These are phyloP conservation scores for Nigrospora sphaerica DNA, from an alignment of 2,329 filamentous ascomycete species.

Conservation along the genomic window DNA sequence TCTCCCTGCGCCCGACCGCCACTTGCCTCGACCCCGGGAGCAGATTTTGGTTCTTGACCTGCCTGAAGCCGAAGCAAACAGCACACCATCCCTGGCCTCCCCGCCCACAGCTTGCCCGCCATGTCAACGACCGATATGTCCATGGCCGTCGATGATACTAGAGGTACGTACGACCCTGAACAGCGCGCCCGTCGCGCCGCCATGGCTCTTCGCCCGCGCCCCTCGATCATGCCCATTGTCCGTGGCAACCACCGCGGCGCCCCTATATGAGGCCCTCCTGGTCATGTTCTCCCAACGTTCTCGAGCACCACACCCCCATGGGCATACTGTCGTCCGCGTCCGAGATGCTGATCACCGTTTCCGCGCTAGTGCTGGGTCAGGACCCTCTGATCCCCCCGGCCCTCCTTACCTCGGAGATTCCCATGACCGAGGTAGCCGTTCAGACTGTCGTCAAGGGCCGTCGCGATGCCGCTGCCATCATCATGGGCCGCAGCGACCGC, in stretches of 20 bases:
- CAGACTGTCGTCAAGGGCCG: conserved; percentile 66
- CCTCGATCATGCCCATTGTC: no score
- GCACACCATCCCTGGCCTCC: no score
- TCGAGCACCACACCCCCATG: no score
- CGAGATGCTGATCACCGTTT: conserved; percentile 16
- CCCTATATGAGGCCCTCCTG: no score
- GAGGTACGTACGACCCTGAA: conserved; percentile 21
- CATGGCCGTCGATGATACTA: conserved; percentile 27
- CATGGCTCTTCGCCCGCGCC: no score
- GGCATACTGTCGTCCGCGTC: not conserved
- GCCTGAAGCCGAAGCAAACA: no score
- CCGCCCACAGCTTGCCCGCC: not conserved
- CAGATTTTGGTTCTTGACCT: no score
- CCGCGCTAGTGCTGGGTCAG: conserved; percentile 71
- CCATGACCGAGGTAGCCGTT: conserved; percentile 55
- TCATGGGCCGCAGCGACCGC: conserved; percentile 74
- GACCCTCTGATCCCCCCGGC: conserved; percentile 87
- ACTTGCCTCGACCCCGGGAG: no score
- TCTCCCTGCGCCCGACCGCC: no score
- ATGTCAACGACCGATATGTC: not conserved
- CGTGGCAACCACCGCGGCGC: no score
- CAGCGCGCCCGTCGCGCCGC: no score
- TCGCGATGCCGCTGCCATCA: conserved; percentile 62
- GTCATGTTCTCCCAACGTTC: no score
- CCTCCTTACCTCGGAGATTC: conserved; percentile 80